phyloP scores from a whole-genome alignment of 306 rosid genomes.

The Ammopiptanthus mongolicus region DNA sequence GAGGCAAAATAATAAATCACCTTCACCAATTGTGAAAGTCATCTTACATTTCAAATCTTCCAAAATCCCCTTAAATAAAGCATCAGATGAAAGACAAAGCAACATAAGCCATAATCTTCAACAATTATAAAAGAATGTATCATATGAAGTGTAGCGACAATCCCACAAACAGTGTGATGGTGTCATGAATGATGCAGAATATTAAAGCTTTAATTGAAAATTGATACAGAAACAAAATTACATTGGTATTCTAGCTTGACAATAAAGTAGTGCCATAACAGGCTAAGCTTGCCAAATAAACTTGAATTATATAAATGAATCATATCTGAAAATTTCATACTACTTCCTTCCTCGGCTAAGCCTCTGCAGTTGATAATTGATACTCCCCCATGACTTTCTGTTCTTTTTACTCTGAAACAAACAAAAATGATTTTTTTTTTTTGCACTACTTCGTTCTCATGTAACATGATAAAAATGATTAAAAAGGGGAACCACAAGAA shows the following conservation, averaged over 20 bases:
- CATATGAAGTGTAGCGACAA: not conserved
- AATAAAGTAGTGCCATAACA: not conserved
- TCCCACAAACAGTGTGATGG: not conserved
- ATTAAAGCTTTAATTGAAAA: not conserved
- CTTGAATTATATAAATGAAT: constrained; percentile 3
- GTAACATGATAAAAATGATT: not conserved
- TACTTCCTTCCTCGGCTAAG: constrained; percentile 79
- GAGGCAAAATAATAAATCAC: not conserved
- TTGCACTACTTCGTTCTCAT: not conserved
- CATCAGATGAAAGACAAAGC: not conserved
- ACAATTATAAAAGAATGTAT: not conserved
- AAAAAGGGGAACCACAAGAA: not conserved
- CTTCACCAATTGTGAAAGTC: not conserved
- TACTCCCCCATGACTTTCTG: constrained; percentile 69
- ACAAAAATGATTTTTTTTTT: not conserved
- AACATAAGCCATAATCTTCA: not conserved
- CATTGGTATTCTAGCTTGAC: constrained; percentile 15
- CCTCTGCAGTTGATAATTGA: constrained; percentile 93
- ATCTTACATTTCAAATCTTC: not conserved
- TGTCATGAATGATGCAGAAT: not conserved
- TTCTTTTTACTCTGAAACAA: constrained; percentile 57
- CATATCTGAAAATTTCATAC: constrained; percentile 16
- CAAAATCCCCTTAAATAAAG: constrained; percentile 9
- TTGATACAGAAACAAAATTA: constrained; percentile 2
- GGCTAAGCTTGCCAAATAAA: constrained; percentile 16